These are phyloP conservation scores for Stephania cephalantha DNA, from an alignment of 164 flowering plant genomes.

Conservation along the genomic window DNA sequence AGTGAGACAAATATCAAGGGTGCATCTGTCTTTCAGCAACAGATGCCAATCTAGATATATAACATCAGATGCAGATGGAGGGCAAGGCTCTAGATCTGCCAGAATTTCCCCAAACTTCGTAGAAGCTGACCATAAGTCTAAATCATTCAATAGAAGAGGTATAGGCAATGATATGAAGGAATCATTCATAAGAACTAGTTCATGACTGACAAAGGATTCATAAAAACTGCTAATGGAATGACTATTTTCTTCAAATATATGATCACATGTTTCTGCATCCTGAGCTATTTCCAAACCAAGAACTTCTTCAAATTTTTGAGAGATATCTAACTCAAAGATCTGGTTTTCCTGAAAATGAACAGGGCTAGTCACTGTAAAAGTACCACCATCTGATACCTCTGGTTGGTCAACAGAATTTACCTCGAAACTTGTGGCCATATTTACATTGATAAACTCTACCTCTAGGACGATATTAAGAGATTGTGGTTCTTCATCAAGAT, in stretches of 20 bases:
- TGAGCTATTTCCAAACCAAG: slow-evolving; percentile 13
- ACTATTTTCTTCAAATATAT: slow-evolving; percentile 38
- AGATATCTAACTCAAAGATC: slow-evolving; percentile 35
- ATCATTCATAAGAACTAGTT: slow-evolving; percentile 64
- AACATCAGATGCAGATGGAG: slow-evolving; percentile 64
- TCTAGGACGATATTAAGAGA: slow-evolving; percentile 28
- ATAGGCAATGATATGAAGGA: slow-evolving; percentile 68
- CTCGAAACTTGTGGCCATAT: slow-evolving; percentile 19
- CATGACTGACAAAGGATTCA: slow-evolving; percentile 57
- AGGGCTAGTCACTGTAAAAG: slow-evolving; percentile 13
- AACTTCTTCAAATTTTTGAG: slow-evolving; percentile 26
- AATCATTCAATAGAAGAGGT: slow-evolving; percentile 49
- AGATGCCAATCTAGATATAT: slow-evolving; percentile 89
- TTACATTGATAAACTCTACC: slow-evolving; percentile 31
- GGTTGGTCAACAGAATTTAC: slow-evolving; percentile 16
- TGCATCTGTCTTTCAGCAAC: slow-evolving; percentile 48
- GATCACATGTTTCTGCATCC: slow-evolving; percentile 31
- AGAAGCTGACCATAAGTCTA: slow-evolving; percentile 26
- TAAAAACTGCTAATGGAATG: slow-evolving; percentile 35
- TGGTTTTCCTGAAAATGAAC: slow-evolving; percentile 53
- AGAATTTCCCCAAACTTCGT: slow-evolving; percentile 33
- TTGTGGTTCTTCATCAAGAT: slow-evolving; percentile 24
- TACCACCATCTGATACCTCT: slow-evolving; percentile 17
- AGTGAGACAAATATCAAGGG: slow-evolving; percentile 19
- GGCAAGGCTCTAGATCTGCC: slow-evolving; percentile 34